Percentiles rank a stretch among this genome's conserved stretches.
Conservation (phyloP, 768 basidiomycete genomes). For the Cytidiella melzeri region DNA sequence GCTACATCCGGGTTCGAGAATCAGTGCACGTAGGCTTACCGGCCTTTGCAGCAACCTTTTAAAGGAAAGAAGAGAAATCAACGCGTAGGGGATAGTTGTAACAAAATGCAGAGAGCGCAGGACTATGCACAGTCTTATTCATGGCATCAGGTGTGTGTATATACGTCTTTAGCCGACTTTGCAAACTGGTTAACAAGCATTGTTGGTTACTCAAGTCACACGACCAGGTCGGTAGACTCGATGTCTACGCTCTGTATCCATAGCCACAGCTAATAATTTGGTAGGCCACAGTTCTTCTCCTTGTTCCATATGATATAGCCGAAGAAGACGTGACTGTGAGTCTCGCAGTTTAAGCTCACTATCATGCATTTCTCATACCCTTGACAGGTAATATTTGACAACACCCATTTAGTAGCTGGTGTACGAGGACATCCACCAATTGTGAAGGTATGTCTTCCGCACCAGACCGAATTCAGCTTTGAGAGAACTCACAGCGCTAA, state of each 20-base stretch:
- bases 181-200: constrained; percentile 6
- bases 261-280: constrained; percentile 14
- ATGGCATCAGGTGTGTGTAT: constrained; percentile 72
- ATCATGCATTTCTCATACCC: constrained; percentile 1
- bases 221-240: constrained; percentile 58
- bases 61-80: too few species aligned
- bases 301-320: constrained; percentile 65
- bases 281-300: constrained; percentile 71
- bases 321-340: constrained; percentile 56
- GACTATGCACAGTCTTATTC: constrained; percentile 49
- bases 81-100: too few species aligned
- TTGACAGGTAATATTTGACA: constrained; percentile 63
- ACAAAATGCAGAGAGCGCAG: constrained; percentile 20
- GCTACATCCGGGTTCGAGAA: too few species aligned
- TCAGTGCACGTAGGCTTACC: too few species aligned
- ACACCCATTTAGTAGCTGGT: constrained; percentile 65
- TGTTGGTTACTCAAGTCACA: constrained; percentile 50
- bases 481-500: constrained; percentile 3
- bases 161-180: neutral
- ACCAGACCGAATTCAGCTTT: too few species aligned
- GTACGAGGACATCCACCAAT: constrained; percentile 64
- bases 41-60: too few species aligned
- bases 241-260: constrained; percentile 14
- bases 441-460: constrained; percentile 68
- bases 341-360: neutral